Percentiles rank a stretch among this genome's conserved stretches.
Evolutionary conservation across 139 green algal species (phyloP).

Genomic region (Picochlorum sp.): DNA sequence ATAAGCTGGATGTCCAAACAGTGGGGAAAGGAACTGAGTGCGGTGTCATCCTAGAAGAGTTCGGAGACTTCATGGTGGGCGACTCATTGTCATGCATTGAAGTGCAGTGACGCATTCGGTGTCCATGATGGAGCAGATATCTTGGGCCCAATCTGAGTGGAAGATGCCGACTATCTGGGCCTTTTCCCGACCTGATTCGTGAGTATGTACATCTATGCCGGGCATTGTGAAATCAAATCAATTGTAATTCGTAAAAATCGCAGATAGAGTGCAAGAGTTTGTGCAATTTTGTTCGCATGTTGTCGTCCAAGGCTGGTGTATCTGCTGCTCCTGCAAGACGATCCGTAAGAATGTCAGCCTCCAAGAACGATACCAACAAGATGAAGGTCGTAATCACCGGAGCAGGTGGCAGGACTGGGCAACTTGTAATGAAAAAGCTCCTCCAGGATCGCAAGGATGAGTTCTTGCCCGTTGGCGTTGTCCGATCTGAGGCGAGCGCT

Average conservation of each 20-base stretch:
- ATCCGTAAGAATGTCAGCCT: neutral
- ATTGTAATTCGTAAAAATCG: too few relatives aligned
- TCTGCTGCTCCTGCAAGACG: neutral
- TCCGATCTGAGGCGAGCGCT: slow-evolving; percentile 39
- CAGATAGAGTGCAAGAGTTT: too few relatives aligned
- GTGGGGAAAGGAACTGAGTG: slow-evolving; percentile 71
- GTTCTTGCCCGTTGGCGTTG: slow-evolving; percentile 36
- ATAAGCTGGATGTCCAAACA: slow-evolving; percentile 61
- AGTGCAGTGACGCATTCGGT: neutral
- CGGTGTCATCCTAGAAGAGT: slow-evolving; percentile 65
- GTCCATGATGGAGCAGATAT: too few relatives aligned
- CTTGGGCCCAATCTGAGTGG: too few relatives aligned
- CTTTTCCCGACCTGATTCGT: too few relatives aligned
- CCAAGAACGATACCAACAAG: neutral
- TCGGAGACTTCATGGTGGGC: slow-evolving; percentile 42
- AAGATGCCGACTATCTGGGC: too few relatives aligned
- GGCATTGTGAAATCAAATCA: too few relatives aligned
- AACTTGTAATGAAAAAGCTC: slow-evolving; percentile 60
- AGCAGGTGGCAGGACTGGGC: slow-evolving; percentile 56
- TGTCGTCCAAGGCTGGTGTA: too few relatives aligned
- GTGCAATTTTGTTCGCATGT: too few relatives aligned
- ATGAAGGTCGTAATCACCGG: slow-evolving; percentile 61
- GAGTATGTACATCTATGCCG: too few relatives aligned
- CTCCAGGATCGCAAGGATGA: slow-evolving; percentile 20
- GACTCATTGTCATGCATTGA: slow-evolving; percentile 60